Evolutionary conservation across 768 basidiomycete genomes (phyloP).

Genomic region (Boletus pseudopeckii): DNA sequence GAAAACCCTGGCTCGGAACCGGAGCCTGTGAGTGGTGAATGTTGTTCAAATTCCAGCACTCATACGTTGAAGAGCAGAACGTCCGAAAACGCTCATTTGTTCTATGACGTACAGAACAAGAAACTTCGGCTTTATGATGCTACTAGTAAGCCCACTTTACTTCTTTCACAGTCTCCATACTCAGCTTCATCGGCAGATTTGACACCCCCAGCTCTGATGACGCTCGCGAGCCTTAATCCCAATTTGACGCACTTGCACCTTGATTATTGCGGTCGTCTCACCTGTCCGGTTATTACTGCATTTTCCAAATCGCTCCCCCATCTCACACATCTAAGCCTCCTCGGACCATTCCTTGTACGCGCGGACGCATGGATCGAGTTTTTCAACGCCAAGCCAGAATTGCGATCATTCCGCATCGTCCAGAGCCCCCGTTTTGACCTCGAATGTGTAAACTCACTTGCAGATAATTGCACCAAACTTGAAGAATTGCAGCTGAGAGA

Average conservation of each 20-base stretch:
- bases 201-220: constrained; percentile 57
- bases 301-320: constrained; percentile 63
- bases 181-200: constrained; percentile 51
- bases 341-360: constrained; percentile 85
- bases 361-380: constrained; percentile 70
- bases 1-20: constrained; percentile 76
- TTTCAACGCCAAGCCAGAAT: constrained; percentile 57
- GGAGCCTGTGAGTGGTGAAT: constrained; percentile 62
- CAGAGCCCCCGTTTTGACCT: constrained; percentile 86
- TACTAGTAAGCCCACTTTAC: constrained; percentile 60
- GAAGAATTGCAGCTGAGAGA: constrained; percentile 77
- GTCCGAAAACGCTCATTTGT: constrained; percentile 73
- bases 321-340: constrained; percentile 71
- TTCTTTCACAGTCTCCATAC: background rate
- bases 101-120: constrained; percentile 72
- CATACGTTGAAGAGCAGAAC: constrained; percentile 45
- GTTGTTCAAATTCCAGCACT: background rate
- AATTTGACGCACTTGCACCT: constrained; percentile 77
- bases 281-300: constrained; percentile 52
- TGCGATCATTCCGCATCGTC: constrained; percentile 74
- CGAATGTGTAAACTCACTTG: constrained; percentile 58
- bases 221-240: constrained; percentile 79
- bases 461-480: constrained; percentile 48
- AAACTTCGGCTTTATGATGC: constrained; percentile 80
- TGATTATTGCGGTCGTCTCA: constrained; percentile 82